Evolutionary conservation across 2,329 filamentous ascomycete genomes (phyloP).

Genomic region (Trichoderma sp.): DNA sequence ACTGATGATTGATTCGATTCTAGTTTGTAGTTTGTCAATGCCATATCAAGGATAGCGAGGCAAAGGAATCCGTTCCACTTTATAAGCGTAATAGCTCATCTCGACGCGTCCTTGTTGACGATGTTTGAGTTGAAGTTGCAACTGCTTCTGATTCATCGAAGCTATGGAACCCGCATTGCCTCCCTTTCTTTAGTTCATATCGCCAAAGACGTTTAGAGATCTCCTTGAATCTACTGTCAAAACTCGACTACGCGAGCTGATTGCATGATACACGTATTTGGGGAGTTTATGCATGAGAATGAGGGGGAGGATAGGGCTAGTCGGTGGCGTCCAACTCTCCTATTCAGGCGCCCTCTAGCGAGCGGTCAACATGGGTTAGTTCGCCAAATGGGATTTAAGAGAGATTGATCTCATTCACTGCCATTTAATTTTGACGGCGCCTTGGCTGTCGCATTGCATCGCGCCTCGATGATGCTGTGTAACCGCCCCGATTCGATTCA

Average conservation of each 20-base stretch:
- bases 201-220: neutral
- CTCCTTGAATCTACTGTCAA: neutral
- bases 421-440: neutral
- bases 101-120: neutral
- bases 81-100: neutral
- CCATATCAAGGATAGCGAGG: neutral
- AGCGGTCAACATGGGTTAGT: neutral
- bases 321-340: neutral
- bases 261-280: neutral
- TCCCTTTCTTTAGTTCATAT: neutral
- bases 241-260: neutral
- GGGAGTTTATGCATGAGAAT: neutral
- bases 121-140: neutral
- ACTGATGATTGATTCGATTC: neutral
- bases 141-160: neutral
- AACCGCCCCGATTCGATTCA: neutral
- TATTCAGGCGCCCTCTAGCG: neutral
- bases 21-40: neutral
- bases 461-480: neutral
- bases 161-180: neutral
- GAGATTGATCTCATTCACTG: neutral
- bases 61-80: neutral
- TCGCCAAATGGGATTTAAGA: neutral
- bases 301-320: neutral
- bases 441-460: neutral